Evolutionary conservation across 2,329 filamentous ascomycete species (phyloP), one percentile per base, ranked within the genome.

Genomic region (Pseudohalonectria lignicola): DNA sequence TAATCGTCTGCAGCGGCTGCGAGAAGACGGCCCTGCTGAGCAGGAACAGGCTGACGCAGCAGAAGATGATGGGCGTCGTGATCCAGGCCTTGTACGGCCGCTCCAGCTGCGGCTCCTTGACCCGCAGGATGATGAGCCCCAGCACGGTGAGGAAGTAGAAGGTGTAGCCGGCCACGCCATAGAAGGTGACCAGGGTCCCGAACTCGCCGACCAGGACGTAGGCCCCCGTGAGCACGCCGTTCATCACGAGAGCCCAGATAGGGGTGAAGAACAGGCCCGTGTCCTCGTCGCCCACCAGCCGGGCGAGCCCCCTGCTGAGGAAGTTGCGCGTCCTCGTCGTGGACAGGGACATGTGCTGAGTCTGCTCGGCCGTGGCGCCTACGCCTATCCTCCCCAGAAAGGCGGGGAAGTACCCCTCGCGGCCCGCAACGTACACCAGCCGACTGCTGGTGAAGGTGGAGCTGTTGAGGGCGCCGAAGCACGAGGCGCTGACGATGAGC

Each of bases 91-190:
- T 81, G 61, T 98, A 98, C 1, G 92, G 90, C 19, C 92, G 67
- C 57, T 95, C 87, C 33, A 98, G 71, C 44, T 80, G 69, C 4
- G 92, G 92, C 58, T 98, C 92, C 44, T 74, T 75, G 21, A 96
- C 86, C 21, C 92, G 74, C 44, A 98, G 68, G 37, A 98, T 75
- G 45, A 98, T 95, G 35, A 98, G 70, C 1, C 92, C 92, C 0
- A 98, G 67, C 0, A 98, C 92, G 0, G 90, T 93, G 40, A 94
- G 65, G 59, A 98, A 98, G 64, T 98, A 98, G 56, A 98, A 98
- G 0, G 86, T 86, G 57, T 98, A 98, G 12, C 88, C 88, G 0
- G 92, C 92, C 11, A 98, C 92, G 40, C 92, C 92, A 62, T 96
- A 96, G 56, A 98, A 98, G 1, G 92, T 96, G 41, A 96, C 73